Evolutionary conservation across 23 red algal genomes (phyloP), one percentile per base, ranked within the genome.

Genomic region (Gracilaria domingensis): DNA sequence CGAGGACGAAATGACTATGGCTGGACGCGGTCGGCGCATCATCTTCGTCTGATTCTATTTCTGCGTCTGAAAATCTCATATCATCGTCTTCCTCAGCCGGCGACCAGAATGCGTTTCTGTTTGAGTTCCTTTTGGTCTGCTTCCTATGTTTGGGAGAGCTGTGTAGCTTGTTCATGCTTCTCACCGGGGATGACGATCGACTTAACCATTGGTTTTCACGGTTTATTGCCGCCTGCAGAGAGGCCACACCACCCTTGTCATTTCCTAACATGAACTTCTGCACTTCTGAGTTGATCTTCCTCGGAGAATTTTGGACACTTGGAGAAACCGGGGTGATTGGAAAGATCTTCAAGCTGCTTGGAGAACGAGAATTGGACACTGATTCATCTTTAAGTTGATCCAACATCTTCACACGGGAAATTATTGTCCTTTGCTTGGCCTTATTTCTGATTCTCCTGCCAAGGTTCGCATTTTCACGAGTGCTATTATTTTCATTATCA

Each of bases 1-100:
- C 59, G 5, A 85, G 81, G 40, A 85, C 59, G 18, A 66, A 67
- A 1, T 51, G 40, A 30, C 72, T 42, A 18, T 77, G 72, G 50
- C 23, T 14, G 0, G 11, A 49, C 20, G 2, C 5, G 28, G 21
- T 0, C 9, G 45, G 42, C n/a, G 2, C 20, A 14, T 51, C 39
- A 40, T 77, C 72, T 50, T 50, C 72, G 23, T 77, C 72, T 13
- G 72, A 28, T 13, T 77, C 72, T 30, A 49, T 23, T 51, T 77
- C 72, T 77, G 72, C 72, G 29, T 77, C 72, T 77, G 72, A 77
- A 13, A 77, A 50, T 5, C n/a, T 8, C 39, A 77, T 77, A 28
- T 77, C 72, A 5, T 77, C 72, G 5, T 20, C 33, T 0, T 77
- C 72, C n/a, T 51, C 4, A 14, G 7, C 34, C 7, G 26, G 42